Evolutionary conservation across 169 alveolate species (phyloP), one percentile per base, ranked within the genome.

Genomic region (Plasmodium vivax): DNA sequence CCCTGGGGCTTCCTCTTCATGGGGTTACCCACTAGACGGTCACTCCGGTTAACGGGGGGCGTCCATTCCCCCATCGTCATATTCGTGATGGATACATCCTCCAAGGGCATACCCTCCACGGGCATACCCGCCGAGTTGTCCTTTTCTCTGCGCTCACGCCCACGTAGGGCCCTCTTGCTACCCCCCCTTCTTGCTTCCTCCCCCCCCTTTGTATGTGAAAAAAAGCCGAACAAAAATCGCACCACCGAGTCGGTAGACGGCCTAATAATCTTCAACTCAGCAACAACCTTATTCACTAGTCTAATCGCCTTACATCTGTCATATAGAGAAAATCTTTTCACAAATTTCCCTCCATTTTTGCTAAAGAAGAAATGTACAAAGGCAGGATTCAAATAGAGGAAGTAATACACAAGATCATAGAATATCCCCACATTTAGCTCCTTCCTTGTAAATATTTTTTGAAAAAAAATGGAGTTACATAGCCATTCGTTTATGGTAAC

Each of bases 401-500:
- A 87, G 9, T 87, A 58, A 77, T 87, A 87, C 38, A 87, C 81
- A 38, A 87, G 71, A 34, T 87, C 87, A 56, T 19, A 87, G 45
- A 87, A 87, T 32, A 87, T 54, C 27, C 73, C 93, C 62, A 87
- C 51, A 34, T 71, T 45, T 75, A 87, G 43, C 7, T 77, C 38
- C 32, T 77, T 56, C 14, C 43, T 84, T 87, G 36, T 75, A 51
- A 87, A 87, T 75, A 75, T 87, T 12, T 74, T 51, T 36, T 45
- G 62, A 34, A 87, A 87, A 87, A 87, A 87, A 8, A 3, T 77
- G 41, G 16, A 47, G 32, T 87, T 87, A 38, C 23, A 30, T 79
- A 87, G 32, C 93, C 93, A 87, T 32, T 77, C 72, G 81, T 87
- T 87, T 77, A 87, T 75, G 34, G 62, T 87, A 2, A 87, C 82